Conservation (phyloP, 1,284 basidiomycete species). For the Exsudoporus floridanus region DNA sequence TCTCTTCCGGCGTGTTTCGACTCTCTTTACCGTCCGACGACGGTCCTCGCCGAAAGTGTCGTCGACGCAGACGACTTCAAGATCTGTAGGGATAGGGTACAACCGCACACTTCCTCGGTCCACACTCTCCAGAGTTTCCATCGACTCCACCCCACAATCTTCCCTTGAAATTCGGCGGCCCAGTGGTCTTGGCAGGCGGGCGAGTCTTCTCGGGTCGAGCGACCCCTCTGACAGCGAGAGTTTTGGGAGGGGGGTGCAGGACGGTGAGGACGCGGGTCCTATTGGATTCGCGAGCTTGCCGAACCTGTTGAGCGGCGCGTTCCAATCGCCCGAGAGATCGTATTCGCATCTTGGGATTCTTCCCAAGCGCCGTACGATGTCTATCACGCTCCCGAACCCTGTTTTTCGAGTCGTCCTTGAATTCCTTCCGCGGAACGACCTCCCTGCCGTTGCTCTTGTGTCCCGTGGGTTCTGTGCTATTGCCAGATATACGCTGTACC, state of each 20-base stretch:
- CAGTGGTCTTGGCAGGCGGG: conserved; percentile 33
- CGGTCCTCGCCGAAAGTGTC: conserved; percentile 21
- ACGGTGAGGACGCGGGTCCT: not conserved
- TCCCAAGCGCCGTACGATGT: not conserved
- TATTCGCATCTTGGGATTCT: not conserved
- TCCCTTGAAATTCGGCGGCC: conserved; percentile 37
- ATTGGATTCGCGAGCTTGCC: conserved; percentile 19
- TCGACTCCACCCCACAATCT: conserved; percentile 19
- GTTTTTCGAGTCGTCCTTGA: conserved; percentile 26
- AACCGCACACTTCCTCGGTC: conserved; percentile 11
- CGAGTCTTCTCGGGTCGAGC: conserved; percentile 26
- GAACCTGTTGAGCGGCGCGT: conserved; percentile 16
- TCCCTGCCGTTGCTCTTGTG: conserved; percentile 22
- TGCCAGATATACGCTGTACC: conserved; percentile 27
- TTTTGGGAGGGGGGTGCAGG: not conserved
- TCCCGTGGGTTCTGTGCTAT: conserved; percentile 21
- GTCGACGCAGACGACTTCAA: conserved; percentile 1
- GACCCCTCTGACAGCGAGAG: conserved; percentile 16
- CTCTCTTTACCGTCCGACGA: conserved; percentile 27
- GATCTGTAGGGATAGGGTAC: conserved; percentile 20
- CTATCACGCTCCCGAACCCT: conserved; percentile 19
- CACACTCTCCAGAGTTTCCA: conserved; percentile 25
- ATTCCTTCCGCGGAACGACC: conserved; percentile 17
- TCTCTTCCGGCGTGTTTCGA: conserved; percentile 29
- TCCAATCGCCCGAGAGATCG: not conserved